Base-by-base conservation (phyloP, 345 rosid genomes). In the Boechera divaricarpa region DNA sequence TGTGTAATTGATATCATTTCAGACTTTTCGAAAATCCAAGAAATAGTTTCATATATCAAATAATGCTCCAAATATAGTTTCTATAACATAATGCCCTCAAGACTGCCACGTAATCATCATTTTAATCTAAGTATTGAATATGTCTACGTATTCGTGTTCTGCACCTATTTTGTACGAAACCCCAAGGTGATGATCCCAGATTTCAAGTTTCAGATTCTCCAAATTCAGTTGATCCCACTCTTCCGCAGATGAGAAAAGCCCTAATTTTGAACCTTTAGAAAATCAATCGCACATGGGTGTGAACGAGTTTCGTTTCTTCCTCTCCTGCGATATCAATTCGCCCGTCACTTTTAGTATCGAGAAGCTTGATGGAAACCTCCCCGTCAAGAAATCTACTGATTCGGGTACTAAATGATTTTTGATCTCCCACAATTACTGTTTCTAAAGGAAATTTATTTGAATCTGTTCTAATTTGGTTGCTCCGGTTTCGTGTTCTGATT, bases 321-420 rank as follows among this genome's bases (percentile, higher is more conserved):
- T 95, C 60, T 92, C 99, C 33, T 89, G 94, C 86, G 99, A 95
- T 79, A 85, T 95, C 90, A 92, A 95, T 80, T 90, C 85, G 4
- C 98, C 98, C 5, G 87, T 92, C 29, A 89, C 97, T 47, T 92
- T 95, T 52, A 91, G 98, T n/a, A 87, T 92, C 70, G 98, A 95
- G 82, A 82, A 91, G 75, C 81, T 95, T 53, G 93, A 92, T 73
- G 98, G 99, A 69, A 70, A 52, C 72, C 66, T 95, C 66, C 92
- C 96, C 65, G 72, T 83, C 42, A 41, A 79, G 5, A 81, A 79
- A 26, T 77, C 90, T 9, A 68, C 87, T 49, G 80, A 80, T 82
- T 80, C 87, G 47, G 97, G 96, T 91, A 21, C 24, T 21, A 21
- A 21, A 21, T 21, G 24, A 21, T 1, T 21, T 21, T 21, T 21